Evolutionary conservation across 306 rosid genomes (phyloP), one percentile per base, ranked within the genome.

Genomic region (Prunus mume): DNA sequence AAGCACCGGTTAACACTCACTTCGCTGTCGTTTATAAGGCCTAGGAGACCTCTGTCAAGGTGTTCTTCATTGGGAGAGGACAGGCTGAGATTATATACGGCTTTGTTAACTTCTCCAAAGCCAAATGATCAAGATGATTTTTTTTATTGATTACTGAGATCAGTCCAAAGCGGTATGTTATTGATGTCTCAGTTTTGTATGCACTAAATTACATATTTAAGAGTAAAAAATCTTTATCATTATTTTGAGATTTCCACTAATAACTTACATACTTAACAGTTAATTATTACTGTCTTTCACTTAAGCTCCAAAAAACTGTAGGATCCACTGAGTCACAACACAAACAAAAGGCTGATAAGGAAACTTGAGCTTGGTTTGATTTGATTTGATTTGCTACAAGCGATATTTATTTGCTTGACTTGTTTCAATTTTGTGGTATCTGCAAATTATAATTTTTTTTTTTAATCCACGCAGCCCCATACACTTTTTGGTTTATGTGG

Each of bases 31-130:
- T 92, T 95, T 72, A 90, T 92, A 55, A 85, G 97, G 76, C 97
- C 93, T 0, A 76, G 98, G 2, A 88, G 97, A 47, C 99, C 99
- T 2, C 18, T 87, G 13, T 95, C 97, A 0, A 77, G 97, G 22
- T 90, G 86, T 68, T 83, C 96, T 78, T 95, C 99, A 2, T 0
- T 89, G 81, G 96, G 90, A n/a, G 99, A 95, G 78, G 99, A 90
- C 30, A 85, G 90, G 69, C 92, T 95, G 65, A 82, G 97, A 46
- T 87, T 95, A 9, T 92, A 95, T 45, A 92, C 97, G 0, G 98
- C 93, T 13, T 13, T 95, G 89, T 82, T 92, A 45, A 92, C 98
- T 68, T 95, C 98, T 2, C 97, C 97, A 5, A 90, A 95, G 87
- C 98, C 98, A 20, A 89, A 88, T 61, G 77, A 73, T 83, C 97